Base-by-base conservation (phyloP, 371 early-diverging fungal genomes). In the Apophysomyces sp. region DNA sequence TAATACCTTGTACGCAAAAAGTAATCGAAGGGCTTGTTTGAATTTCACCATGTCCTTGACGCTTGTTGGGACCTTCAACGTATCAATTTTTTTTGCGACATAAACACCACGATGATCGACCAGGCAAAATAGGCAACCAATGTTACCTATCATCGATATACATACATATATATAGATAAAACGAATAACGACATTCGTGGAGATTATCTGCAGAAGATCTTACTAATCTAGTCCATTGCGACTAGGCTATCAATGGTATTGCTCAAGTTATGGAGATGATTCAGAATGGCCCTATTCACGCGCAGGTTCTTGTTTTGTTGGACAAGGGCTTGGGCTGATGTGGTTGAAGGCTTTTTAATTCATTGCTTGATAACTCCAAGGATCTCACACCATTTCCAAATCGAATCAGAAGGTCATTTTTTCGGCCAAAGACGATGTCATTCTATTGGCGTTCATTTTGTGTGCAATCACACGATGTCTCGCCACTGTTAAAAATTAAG, bases 371-470 rank as follows among this genome's bases (percentile, higher is more conserved):
- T n/a, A 59, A n/a, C 24, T 59, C 60, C 52, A 59, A 52, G 21
- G 12, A 26, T 24, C 52, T 59, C 13, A 24, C 34, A 55, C 34
- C 51, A n/a, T 31, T 59, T 15, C 52, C 60, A 59, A 34, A 59
- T 12, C 52, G 60, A 6, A 59, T 34, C 32, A 59, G 52, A 28
- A 59, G 60, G 60, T 52, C 60, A 30, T 32, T 52, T 18, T 59
- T 59, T 8, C 34, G 52, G 5, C 52, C 60, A 59, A 26, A 59
- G 34, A 59, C 60, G 32, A 59, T 59, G 21, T 52, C 52, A 32
- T 59, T 59, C 36, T 59, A 59, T 59, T 59, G 52, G 18, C 36
- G 52, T 59, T 59, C 52, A 28, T 59, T n/a, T 52, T 59, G 26
- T 21, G 36, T 30, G 52, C 60, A 31, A 27, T 52, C 60, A 59